Base-by-base conservation (phyloP, 257 asterid genomes). In the Plectranthus barbatus region DNA sequence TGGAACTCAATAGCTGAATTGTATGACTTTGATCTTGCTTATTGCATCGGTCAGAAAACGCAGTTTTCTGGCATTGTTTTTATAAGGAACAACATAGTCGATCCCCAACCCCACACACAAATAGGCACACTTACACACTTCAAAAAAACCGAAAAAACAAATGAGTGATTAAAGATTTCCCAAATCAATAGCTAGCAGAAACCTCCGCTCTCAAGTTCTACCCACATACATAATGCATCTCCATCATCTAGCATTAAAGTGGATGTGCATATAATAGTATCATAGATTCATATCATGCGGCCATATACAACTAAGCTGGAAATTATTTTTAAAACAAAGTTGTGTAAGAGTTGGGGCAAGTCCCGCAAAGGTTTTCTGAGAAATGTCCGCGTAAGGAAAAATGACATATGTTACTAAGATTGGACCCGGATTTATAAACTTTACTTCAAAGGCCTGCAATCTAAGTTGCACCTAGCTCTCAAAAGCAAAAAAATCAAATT, bases 101-200 rank as follows among this genome's bases (percentile, higher is more conserved):
- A 23, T 4, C 68, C 24, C 33, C 40, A 21, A 17, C 17, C 34
- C n/a, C n/a, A n/a, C n/a, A n/a, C n/a, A n/a, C n/a, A n/a, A n/a
- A n/a, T n/a, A n/a, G n/a, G n/a, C n/a, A n/a, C n/a, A n/a, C n/a
- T n/a, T n/a, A n/a, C n/a, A n/a, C n/a, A n/a, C n/a, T n/a, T n/a
- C n/a, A 24, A 42, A 60, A 12, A 26, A 51, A 2, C 26, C 51
- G 51, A 6, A 59, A 42, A 60, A 34, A 48, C 21, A 50, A 17
- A 51, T 7, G 39, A 52, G n/a, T 31, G 24, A n/a, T 5, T 50
- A 54, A 33, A 62, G 5, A 5, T 26, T 26, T 44, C 52, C 62
- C 54, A 15, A 40, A 67, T 18, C 41, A 51, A 50, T 37, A 21
- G 41, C 72, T 21, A 24, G 51, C 56, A 33, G 51, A 71, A 56